Base-by-base conservation (phyloP, 2,329 filamentous ascomycete species). In the Trichoderma polysporum region DNA sequence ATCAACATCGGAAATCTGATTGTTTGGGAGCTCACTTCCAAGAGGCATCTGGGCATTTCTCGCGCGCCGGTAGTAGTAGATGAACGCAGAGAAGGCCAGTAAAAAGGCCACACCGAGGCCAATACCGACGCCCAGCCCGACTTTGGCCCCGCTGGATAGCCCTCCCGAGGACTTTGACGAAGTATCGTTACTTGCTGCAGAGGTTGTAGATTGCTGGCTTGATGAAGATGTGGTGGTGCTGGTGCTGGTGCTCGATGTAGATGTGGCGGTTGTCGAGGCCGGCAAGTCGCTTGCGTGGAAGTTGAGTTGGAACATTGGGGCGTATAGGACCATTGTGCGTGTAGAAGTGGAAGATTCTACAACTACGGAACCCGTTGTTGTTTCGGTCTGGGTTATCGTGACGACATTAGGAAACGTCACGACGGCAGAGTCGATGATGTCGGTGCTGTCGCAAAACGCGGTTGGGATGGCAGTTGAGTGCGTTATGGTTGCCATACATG, bases 301-400 rank as follows among this genome's bases (percentile, higher is more conserved):
- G 49, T 73, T 72, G 58, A 78, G 72, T 68, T 78, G 76, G 68
- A 77, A 72, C 50, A 78, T 68, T 4, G 75, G 74, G 17, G 75
- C 75, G 13, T 58, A 71, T 1, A 77, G 15, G 1, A 66, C 60
- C 15, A 74, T 61, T 7, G 66, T 54, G 13, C 19, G 53, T 54
- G 69, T 47, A 25, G 67, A 39, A 17, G 37, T 27, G 1, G 35
- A 27, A 13, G 35, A 15, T 13, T 31, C 25, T 4, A 19, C 8
- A 2, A 33, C 47, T 8, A n/a, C 35, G n/a, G 41, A 19, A 19
- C 12, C 57, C 5, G 25, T 35, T 3, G 25, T 29, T 4, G 53
- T 58, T 6, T 47, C 19, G 3, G 57, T 59, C 22, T 31, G 49
- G 1, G 60, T 56, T 12, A 17, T 57, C 6, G 57, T 71, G n/a